phyloP scores from a whole-genome alignment of 305 asterid species.

The Fraxinus floribunda region DNA sequence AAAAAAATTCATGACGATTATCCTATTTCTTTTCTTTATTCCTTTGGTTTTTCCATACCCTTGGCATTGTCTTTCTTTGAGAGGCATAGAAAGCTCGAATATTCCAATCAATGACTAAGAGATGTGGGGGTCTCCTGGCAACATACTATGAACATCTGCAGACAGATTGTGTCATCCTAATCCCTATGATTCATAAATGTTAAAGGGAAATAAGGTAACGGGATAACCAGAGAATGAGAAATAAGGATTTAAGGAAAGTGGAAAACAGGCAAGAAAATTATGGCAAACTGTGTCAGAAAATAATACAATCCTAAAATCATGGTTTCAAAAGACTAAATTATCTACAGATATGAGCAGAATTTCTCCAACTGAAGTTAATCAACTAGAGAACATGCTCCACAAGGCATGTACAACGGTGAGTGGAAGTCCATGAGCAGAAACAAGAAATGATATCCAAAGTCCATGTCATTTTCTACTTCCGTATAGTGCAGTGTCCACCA shows the following conservation, averaged over 20 bases:
- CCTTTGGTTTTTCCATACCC: neutral
- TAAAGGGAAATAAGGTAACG: neutral
- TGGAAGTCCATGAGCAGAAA: conserved; percentile 23
- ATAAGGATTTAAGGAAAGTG: neutral
- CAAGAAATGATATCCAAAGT: conserved; percentile 32
- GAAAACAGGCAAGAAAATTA: conserved; percentile 6
- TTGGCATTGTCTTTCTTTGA: neutral
- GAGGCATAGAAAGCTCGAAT: neutral
- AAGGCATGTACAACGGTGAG: conserved; percentile 15
- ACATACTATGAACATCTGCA: neutral
- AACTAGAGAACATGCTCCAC: conserved; percentile 21
- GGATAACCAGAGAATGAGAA: neutral
- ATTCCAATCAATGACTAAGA: neutral
- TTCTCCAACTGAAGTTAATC: conserved; percentile 16
- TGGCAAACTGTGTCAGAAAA: neutral
- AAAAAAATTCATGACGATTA: neutral
- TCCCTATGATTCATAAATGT: neutral
- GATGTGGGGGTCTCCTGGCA: neutral
- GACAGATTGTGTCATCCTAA: neutral
- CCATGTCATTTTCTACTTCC: conserved; percentile 44
- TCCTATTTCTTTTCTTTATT: neutral
- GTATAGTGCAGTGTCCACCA: conserved; percentile 29
- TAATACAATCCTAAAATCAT: conserved; percentile 1
- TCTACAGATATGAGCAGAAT: conserved; percentile 8
- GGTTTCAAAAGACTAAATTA: conserved; percentile 17